Percentiles rank a stretch among this genome's conserved stretches.
phyloP scores from a whole-genome alignment of 371 early-diverging fungal species.

The Mucor saturninus region DNA sequence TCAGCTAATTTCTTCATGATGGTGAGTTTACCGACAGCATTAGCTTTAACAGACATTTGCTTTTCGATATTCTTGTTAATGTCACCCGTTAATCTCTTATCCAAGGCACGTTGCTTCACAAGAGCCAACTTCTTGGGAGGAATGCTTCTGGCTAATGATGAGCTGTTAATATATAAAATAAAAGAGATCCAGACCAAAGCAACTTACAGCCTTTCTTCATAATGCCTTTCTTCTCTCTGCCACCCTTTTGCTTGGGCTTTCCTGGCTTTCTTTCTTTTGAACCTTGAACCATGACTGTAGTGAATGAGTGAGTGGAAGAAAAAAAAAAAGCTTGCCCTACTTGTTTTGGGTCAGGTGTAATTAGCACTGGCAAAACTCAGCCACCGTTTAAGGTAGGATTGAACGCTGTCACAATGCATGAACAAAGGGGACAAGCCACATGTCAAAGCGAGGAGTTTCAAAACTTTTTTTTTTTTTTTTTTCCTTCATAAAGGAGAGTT shows the following conservation, averaged over 20 bases:
- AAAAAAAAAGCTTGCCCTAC: not conserved
- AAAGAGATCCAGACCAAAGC: not conserved
- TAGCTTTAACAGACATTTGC: slow-evolving; percentile 71
- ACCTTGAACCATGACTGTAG: slow-evolving; percentile 57
- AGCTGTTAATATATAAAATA: not conserved
- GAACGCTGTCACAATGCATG: not conserved
- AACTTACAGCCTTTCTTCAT: slow-evolving; percentile 61
- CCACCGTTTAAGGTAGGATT: slow-evolving; percentile 1
- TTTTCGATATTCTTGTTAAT: slow-evolving; percentile 70
- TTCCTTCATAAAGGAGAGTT: not conserved
- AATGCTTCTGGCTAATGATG: slow-evolving; percentile 51
- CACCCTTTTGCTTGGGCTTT: slow-evolving; percentile 48
- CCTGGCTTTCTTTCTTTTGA: slow-evolving; percentile 54
- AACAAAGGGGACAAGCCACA: slow-evolving; percentile 16
- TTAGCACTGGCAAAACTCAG: slow-evolving; percentile 7
- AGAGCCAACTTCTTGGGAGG: slow-evolving; percentile 64
- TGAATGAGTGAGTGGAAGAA: slow-evolving; percentile 6
- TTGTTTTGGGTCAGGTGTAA: too few relatives aligned
- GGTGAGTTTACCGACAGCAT: slow-evolving; percentile 72
- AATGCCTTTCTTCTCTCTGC: slow-evolving; percentile 53
- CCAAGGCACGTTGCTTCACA: slow-evolving; percentile 57
- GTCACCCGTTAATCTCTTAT: slow-evolving; percentile 66
- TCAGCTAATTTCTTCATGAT: slow-evolving; percentile 71
- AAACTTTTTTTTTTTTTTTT: slow-evolving; percentile 20
- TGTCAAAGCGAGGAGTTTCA: slow-evolving; percentile 5